Base-by-base conservation (phyloP, 2,329 filamentous ascomycete genomes). In the Colletotrichum sansevieriae region DNA sequence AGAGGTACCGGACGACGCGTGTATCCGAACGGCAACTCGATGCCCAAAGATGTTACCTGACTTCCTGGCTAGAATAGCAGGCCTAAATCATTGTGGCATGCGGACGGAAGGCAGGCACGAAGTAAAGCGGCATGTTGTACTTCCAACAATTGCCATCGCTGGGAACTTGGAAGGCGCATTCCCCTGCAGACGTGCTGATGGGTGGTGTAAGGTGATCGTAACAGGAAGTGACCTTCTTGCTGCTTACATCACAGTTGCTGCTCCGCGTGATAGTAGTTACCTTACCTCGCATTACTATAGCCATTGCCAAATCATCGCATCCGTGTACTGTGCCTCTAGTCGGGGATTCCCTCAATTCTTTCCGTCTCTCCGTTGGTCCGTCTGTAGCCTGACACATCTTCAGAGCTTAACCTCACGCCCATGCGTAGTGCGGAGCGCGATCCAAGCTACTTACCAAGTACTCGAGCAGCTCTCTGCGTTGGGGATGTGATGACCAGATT, bases 351-450 rank as follows among this genome's bases (percentile, higher is more conserved):
- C 37, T 61, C 22, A 47, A 55, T 51, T 39, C 37, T 47, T 12
- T 51, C 56, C 62, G 39, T 29, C 56, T 52, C 41, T 55, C 49
- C 63, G 58, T 20, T 47, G 20, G 35, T 68, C 54, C 62, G 65
- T 65, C 41, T 43, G 22, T 59, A 46, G 55, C n/a, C 54, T 60
- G 33, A 18, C 54, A 43, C 35, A 15, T 41, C 52, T 33, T 47
- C 20, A 35, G 29, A 57, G 39, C 51, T 64, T 68, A 60, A 43
- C 65, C 62, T 65, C 62, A 68, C 62, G 54, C 62, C 66, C 62
- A 44, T 44, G 33, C 22, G 35, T 15, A 29, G 47, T n/a, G 37
- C 58, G 43, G 35, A 61, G 29, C 54, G 10, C 33, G 43, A 51
- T 65, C 56, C 20, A 15, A 60, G 35, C 20, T 20, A 44, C 29